A percentile compares a stretch with the other conserved stretches of the same genome.
Evolutionary conservation across 2,329 filamentous ascomycete genomes (phyloP).

Genomic region (Colletotrichum theobromicola): DNA sequence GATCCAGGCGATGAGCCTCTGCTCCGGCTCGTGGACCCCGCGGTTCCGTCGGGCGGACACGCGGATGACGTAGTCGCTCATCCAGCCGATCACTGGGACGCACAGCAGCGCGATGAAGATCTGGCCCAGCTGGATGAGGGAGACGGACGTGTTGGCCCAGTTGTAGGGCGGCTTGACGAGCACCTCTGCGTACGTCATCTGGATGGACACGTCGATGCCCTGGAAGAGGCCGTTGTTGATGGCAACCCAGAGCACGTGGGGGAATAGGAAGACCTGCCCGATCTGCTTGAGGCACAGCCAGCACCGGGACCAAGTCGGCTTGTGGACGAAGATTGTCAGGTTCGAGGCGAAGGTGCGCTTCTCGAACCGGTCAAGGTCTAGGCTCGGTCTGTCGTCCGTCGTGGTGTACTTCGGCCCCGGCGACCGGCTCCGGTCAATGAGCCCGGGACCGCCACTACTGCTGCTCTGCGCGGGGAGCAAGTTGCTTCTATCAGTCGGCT

Average conservation of each 20-base stretch:
- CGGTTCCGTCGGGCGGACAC: slow-evolving; percentile 40
- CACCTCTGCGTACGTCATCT: slow-evolving; percentile 17
- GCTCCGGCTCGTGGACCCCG: slow-evolving; percentile 46
- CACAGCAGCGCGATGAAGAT: slow-evolving; percentile 3
- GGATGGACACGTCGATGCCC: slow-evolving; percentile 15
- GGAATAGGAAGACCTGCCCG: slow-evolving; percentile 16
- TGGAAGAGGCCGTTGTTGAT: slow-evolving; percentile 19
- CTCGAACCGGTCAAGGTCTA: neutral
- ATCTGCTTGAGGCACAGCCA: slow-evolving; percentile 9
- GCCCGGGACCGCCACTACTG: neutral
- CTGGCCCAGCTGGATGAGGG: slow-evolving; percentile 12
- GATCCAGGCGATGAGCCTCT: slow-evolving; percentile 32
- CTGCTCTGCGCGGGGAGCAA: neutral
- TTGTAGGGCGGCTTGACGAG: slow-evolving; percentile 17
- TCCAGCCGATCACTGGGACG: slow-evolving; percentile 11
- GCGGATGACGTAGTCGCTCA: slow-evolving; percentile 19
- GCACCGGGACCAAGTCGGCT: neutral
- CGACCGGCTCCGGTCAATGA: neutral
- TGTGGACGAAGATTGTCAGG: neutral
- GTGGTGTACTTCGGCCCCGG: neutral
- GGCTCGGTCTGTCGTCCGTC: neutral
- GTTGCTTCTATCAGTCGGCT: neutral
- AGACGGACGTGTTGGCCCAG: slow-evolving; percentile 17
- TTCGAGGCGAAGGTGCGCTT: slow-evolving; percentile 3
- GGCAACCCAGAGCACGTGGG: slow-evolving; percentile 16